Evolutionary conservation across 2,329 filamentous ascomycete species (phyloP), one percentile per base, ranked within the genome.

Genomic region (Hawksworthiomyces lignivorus): DNA sequence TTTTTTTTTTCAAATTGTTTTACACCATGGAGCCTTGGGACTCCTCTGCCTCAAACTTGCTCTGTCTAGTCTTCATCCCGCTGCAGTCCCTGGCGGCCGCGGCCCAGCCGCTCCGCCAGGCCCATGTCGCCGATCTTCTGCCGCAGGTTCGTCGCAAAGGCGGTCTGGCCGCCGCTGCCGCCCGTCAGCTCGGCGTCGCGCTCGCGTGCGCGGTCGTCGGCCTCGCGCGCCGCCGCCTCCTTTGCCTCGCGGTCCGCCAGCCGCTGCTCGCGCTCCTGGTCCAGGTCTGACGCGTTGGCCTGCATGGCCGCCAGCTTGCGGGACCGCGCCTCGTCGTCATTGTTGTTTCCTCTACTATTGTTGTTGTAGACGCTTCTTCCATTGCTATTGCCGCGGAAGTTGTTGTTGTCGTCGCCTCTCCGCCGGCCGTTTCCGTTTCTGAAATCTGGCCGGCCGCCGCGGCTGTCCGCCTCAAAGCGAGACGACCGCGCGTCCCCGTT

Each of bases 241-340:
- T 70, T 70, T 48, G 77, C 75, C 19, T 77, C 79, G 15, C 89
- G 64, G 1, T 77, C 77, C 0, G 77, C 75, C 9, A 94, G 65
- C 19, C 87, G 75, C 45, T 74, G 71, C 49, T 76, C 75, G 24
- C 87, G 79, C 51, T 84, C 80, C n/a, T 68, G 57, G 52, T 90
- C 84, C 36, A 94, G 67, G 10, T 82, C 76, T 1, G 70, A 72
- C 5, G 84, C 84, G 21, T 79, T 81, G 15, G 73, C 72, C 57
- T 85, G 82, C 84, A 88, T 87, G 8, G 78, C 80, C 14, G 80
- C 82, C 15, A 87, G 62, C 56, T 79, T 85, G 19, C 73, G 72
- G 11, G 79, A 77, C n/a, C 72, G 70, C 48, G 83, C 79, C 18
- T 76, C 73, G 17, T 72, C 72, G 8, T 26, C 38, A 15, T 33